These are phyloP conservation scores for Didymosphaeria variabile DNA, from an alignment of 2,329 filamentous ascomycete species.

Conservation along the genomic window DNA sequence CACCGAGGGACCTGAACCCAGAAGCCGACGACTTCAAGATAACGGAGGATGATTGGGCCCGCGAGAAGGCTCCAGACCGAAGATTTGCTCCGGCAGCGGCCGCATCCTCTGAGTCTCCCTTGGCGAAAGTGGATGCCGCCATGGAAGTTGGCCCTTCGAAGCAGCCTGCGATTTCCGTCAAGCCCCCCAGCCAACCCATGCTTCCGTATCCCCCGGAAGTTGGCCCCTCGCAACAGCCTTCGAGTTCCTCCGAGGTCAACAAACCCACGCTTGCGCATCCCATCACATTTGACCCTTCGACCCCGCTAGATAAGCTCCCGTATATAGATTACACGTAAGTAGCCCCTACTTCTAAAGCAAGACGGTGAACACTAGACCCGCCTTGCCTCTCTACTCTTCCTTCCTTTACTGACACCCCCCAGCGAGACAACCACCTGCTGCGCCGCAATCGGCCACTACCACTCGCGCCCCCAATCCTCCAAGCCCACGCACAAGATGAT, in stretches of 20 bases:
- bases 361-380: no score
- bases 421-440: neutral
- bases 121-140: no score
- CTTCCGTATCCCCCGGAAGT: no score
- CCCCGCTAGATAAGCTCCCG: neutral
- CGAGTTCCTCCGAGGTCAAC: no score
- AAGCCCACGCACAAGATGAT: neutral
- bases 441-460: neutral
- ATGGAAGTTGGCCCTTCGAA: neutral
- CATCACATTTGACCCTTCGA: neutral
- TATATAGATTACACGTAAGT: conserved; percentile 2
- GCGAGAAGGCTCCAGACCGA: no score
- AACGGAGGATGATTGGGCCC: no score
- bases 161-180: neutral
- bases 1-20: no score
- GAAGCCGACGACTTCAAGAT: no score
- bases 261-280: neutral
- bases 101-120: no score
- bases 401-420: neutral
- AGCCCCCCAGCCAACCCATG: no score
- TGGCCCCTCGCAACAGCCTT: no score
- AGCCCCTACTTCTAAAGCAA: neutral
- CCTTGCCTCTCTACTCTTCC: neutral
- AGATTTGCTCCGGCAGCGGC: no score
- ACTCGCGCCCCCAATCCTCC: neutral